Conservation (phyloP, 2,329 filamentous ascomycete species). For the Ceratocystiopsis brevicomis region DNA sequence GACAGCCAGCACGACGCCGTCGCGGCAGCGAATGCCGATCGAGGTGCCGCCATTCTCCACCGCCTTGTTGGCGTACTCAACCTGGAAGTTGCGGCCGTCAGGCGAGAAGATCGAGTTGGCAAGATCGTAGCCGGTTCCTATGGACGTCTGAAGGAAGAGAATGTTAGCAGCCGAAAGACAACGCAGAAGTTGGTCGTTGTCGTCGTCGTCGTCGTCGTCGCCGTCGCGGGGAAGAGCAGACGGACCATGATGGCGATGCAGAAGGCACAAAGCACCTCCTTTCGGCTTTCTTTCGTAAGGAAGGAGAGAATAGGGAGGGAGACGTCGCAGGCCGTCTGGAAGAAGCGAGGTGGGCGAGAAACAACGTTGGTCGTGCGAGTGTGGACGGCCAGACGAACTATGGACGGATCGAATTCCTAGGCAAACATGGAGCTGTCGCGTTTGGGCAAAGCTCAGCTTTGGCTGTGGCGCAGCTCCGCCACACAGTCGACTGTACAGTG, state of each 20-base stretch:
- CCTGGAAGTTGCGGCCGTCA: conserved; percentile 96
- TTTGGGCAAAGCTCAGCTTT: neutral
- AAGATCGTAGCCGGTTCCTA: conserved; percentile 98
- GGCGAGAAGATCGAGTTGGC: conserved; percentile 99
- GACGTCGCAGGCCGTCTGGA: too few species aligned
- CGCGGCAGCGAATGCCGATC: conserved; percentile 90
- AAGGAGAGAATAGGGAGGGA: neutral
- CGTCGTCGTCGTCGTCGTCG: too few species aligned
- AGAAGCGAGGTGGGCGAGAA: neutral
- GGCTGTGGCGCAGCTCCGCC: neutral
- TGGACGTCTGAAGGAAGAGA: conserved; percentile 90
- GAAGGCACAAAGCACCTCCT: too few species aligned
- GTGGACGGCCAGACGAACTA: neutral
- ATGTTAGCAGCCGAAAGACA: neutral
- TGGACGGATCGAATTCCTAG: neutral
- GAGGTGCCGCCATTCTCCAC: conserved; percentile 96
- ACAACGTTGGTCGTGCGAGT: neutral
- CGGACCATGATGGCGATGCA: too few species aligned
- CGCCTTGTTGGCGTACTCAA: conserved; percentile 96
- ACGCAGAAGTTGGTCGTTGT: neutral
- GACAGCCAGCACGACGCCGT: conserved; percentile 85
- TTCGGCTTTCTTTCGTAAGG: too few species aligned
- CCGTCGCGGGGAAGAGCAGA: too few species aligned
- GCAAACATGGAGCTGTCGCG: conserved; percentile 7
- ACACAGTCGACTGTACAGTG: too few species aligned